Base-by-base conservation (phyloP, 2,329 filamentous ascomycete genomes). In the Stenocarpella maydis region DNA sequence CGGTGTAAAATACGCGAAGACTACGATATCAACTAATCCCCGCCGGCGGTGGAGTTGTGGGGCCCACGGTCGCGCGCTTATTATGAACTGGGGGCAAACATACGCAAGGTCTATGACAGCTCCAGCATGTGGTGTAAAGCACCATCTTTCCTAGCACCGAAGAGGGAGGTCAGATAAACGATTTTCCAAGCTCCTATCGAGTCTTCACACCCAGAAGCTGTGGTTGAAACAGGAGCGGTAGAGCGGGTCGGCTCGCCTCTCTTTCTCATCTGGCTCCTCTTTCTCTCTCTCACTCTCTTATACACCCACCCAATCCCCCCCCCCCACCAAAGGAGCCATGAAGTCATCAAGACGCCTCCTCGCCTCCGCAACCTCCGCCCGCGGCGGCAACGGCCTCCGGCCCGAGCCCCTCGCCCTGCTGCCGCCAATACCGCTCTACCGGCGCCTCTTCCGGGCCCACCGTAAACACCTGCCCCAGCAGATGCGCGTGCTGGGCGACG, bases 361-460 rank as follows among this genome's bases (percentile, higher is more conserved):
- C 37, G 83, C 84, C 28, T 80, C 82, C 9, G 80, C 82, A 41
- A 71, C 74, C 71, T 67, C 76, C 31, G 70, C 63, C 19, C 77
- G 73, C 45, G 77, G 78, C 52, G 75, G 84, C 34, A 77, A 72
- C 43, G 77, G 78, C 41, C 74, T 84, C 31, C 74, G 76, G 1
- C 81, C 81, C 12, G 75, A 79, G 24, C 80, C 81, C 5, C 81
- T 92, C 78, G 92, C 93, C 49, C 87, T 98, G 15, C 86, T 98
- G 47, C 94, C 95, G 7, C 95, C 95, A 0, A 92, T 98, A 58
- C 93, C 91, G 2, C 87, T 99, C 10, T 99, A 98, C 83, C 89
- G 96, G 70, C 90, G 96, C 43, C 83, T 99, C 31, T 85, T 99
- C 37, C 91, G 96, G 73, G 90, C 92, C 4, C 96, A 99, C 81